These are phyloP conservation scores for Saturnispora besseyi DNA, from an alignment of 805 yeast species.

Conservation along the genomic window DNA sequence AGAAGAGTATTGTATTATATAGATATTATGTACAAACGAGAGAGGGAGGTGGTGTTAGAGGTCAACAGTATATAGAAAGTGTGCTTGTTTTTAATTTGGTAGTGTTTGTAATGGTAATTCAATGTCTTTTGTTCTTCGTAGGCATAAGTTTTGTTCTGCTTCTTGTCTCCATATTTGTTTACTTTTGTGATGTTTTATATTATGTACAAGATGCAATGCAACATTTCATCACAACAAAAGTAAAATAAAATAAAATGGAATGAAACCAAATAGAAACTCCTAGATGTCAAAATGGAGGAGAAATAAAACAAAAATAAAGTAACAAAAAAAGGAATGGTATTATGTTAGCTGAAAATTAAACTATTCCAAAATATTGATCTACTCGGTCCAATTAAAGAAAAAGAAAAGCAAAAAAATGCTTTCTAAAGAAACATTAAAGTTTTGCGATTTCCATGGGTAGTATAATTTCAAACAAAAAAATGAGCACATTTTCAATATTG, in stretches of 20 bases:
- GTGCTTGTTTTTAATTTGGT: not conserved
- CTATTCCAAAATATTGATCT: too few species aligned
- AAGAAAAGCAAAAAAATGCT: too few species aligned
- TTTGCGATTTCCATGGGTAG: too few species aligned
- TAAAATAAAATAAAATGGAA: too few species aligned
- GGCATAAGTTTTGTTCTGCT: not conserved
- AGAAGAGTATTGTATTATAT: not conserved
- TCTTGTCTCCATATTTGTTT: not conserved
- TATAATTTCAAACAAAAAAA: not conserved
- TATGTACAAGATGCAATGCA: constrained; percentile 5
- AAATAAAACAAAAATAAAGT: too few species aligned
- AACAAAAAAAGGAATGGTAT: too few species aligned
- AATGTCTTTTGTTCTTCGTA: too few species aligned
- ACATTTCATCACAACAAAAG: not conserved
- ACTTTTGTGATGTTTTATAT: not conserved
- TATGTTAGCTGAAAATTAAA: too few species aligned
- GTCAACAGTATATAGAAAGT: not conserved
- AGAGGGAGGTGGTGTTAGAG: not conserved
- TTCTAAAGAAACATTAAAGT: too few species aligned
- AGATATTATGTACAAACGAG: not conserved
- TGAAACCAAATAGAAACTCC: too few species aligned
- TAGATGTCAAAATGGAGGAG: too few species aligned
- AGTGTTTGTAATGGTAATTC: not conserved
- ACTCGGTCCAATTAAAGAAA: too few species aligned
- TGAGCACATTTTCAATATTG: not conserved